A percentile compares a stretch with the other conserved stretches of the same genome.
phyloP scores from a whole-genome alignment of 192 early-diverging fungal species.

The Diversispora eburnea region DNA sequence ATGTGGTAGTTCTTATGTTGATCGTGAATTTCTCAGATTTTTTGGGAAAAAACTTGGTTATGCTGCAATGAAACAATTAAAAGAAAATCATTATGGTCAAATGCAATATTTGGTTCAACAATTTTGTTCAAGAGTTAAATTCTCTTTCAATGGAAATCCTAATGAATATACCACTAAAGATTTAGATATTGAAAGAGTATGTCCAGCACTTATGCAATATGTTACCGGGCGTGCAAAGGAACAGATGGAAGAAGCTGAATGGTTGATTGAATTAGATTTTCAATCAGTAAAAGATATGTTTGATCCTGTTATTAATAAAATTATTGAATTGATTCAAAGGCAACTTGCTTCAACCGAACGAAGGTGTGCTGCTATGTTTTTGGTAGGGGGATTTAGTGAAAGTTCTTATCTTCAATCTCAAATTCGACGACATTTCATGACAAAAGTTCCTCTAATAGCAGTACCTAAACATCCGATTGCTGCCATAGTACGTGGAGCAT shows the following conservation, averaged over 20 bases:
- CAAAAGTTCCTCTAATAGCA: constrained; percentile 44
- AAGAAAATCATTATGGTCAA: constrained; percentile 31
- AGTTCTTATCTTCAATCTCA: constrained; percentile 49
- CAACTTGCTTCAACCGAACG: constrained; percentile 44
- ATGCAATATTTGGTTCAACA: constrained; percentile 29
- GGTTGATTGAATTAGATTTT: constrained; percentile 44
- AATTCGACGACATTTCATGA: constrained; percentile 43
- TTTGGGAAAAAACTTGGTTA: constrained; percentile 46
- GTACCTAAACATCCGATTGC: constrained; percentile 52
- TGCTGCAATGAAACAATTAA: constrained; percentile 36
- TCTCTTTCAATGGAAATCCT: constrained; percentile 20
- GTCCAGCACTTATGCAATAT: constrained; percentile 28
- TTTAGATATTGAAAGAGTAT: constrained; percentile 26
- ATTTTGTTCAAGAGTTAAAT: constrained; percentile 21
- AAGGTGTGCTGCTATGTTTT: constrained; percentile 48
- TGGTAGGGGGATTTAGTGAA: constrained; percentile 56
- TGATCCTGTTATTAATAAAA: constrained; percentile 54
- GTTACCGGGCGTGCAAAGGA: constrained; percentile 35
- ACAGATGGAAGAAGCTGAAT: constrained; percentile 47
- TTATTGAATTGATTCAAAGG: constrained; percentile 47
- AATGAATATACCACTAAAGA: constrained; percentile 5
- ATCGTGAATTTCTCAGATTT: constrained; percentile 46
- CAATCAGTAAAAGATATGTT: constrained; percentile 52
- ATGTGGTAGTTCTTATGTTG: constrained; percentile 45
- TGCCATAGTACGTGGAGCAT: constrained; percentile 51